phyloP scores from a whole-genome alignment of 2,329 filamentous ascomycete species.

The Diaporthe sp. region DNA sequence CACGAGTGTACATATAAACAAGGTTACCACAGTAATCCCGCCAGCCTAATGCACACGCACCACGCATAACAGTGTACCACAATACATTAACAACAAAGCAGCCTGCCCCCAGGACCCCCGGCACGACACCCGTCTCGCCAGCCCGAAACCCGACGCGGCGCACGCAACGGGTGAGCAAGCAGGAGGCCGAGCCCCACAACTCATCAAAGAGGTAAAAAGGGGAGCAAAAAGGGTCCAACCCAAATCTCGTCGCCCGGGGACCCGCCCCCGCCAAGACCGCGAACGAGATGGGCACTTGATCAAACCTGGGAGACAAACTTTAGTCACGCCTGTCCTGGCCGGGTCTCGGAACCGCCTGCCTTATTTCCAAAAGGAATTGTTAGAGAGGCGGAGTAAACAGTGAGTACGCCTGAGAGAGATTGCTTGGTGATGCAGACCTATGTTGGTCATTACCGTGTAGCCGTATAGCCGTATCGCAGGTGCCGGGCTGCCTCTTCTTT shows the following conservation, averaged over 20 bases:
- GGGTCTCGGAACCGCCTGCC: neutral
- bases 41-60: neutral
- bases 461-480: neutral
- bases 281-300: constrained; percentile 9
- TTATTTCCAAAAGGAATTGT: neutral
- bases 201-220: constrained; percentile 26
- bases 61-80: neutral
- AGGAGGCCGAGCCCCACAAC: constrained; percentile 2
- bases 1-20: neutral
- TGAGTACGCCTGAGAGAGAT: constrained; percentile 5
- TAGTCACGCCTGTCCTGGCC: neutral
- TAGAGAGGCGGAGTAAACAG: neutral
- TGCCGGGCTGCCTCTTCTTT: constrained; percentile 14
- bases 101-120: neutral
- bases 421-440: constrained; percentile 6
- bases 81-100: neutral
- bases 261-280: constrained; percentile 16
- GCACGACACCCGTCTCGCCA: neutral
- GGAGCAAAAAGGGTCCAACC: neutral
- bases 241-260: constrained; percentile 26
- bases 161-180: neutral
- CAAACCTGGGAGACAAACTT: neutral
- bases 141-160: constrained; percentile 13
- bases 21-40: neutral
- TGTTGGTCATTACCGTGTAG: neutral